A percentile compares a stretch with the other conserved stretches of the same genome.
These are phyloP conservation scores for Sechiopsis laciniata DNA, from an alignment of 306 rosid species.

Conservation along the genomic window DNA sequence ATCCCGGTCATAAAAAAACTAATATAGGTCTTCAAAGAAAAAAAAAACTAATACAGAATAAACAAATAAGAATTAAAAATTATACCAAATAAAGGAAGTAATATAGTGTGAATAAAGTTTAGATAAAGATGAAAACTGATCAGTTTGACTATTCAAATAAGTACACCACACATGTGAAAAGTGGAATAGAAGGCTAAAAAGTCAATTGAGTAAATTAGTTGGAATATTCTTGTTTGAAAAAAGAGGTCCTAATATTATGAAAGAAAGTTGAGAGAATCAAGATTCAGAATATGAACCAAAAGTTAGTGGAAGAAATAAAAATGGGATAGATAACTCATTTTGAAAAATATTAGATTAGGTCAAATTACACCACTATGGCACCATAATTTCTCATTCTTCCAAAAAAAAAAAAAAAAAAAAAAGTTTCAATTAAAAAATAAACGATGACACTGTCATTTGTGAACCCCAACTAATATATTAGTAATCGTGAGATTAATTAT, in stretches of 20 bases:
- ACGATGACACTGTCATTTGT: too few species aligned
- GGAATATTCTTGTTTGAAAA: background rate
- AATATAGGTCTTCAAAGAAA: too few species aligned
- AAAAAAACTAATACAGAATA: too few species aligned
- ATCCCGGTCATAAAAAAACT: too few species aligned
- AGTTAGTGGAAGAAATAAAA: background rate
- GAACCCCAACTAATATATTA: too few species aligned
- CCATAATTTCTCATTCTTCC: background rate
- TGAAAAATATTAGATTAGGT: background rate
- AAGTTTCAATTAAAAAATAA: background rate
- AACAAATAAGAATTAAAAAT: too few species aligned
- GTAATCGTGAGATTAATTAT: too few species aligned
- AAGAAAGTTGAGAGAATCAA: background rate
- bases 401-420: too few species aligned
- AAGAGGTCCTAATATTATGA: background rate
- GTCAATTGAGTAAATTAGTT: background rate
- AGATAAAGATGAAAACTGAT: background rate
- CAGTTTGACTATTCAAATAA: constrained; percentile 4
- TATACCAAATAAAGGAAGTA: background rate
- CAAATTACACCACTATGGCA: background rate
- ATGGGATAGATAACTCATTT: background rate
- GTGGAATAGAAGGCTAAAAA: background rate
- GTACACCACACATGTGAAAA: background rate
- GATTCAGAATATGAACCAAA: background rate
- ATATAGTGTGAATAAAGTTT: background rate